phyloP scores from a whole-genome alignment of 306 rosid species.

The Malus fusca region DNA sequence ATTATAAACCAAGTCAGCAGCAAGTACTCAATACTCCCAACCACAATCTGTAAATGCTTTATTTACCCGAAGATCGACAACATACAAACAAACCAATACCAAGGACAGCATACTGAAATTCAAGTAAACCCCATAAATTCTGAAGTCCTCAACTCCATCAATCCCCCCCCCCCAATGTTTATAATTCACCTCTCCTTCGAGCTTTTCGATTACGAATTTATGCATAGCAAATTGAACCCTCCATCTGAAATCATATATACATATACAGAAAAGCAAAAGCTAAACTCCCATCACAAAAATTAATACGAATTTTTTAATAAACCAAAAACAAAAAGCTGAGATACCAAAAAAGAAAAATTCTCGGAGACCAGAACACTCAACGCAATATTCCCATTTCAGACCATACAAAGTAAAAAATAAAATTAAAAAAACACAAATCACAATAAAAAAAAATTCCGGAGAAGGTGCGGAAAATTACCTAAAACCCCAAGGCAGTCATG shows the following conservation, averaged over 20 bases:
- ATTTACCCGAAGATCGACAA: neutral
- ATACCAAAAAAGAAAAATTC: slow-evolving; percentile 4
- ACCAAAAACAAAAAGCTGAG: neutral
- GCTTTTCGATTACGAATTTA: neutral
- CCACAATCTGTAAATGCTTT: neutral
- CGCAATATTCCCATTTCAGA: neutral
- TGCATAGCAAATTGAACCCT: neutral
- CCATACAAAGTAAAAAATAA: neutral
- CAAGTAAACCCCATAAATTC: neutral
- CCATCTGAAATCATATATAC: neutral
- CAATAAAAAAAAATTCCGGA: neutral
- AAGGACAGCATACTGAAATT: neutral
- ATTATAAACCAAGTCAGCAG: neutral
- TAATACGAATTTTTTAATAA: neutral
- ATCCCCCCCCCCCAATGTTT: neutral
- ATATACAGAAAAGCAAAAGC: neutral
- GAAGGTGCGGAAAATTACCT: slow-evolving; percentile 27
- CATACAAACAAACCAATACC: neutral
- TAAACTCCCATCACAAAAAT: neutral
- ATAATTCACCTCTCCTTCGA: neutral
- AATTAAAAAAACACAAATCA: neutral
- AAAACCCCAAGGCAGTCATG: slow-evolving; percentile 78
- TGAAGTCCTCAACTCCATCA: neutral
- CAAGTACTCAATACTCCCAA: neutral
- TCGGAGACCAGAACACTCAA: neutral